phyloP scores from a whole-genome alignment of 2,329 filamentous ascomycete species.

The Colletotrichum paranaense region DNA sequence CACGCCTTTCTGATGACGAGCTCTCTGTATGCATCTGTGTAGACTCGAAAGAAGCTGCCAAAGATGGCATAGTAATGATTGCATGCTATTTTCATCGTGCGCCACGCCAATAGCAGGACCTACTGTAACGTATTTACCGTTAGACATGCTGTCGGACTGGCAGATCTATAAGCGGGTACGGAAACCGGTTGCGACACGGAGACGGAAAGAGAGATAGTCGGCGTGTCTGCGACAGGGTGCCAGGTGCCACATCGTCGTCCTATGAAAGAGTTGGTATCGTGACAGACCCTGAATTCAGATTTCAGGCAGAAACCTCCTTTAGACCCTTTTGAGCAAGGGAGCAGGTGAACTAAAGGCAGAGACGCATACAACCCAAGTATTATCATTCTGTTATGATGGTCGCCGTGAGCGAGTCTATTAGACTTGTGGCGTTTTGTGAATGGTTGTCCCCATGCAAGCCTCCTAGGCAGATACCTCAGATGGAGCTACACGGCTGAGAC shows the following conservation, averaged over 20 bases:
- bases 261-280: no score
- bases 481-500: neutral
- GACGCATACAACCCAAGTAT: neutral
- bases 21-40: neutral
- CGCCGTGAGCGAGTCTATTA: neutral
- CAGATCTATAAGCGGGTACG: neutral
- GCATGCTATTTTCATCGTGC: neutral
- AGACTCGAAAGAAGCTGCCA: neutral
- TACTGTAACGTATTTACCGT: neutral
- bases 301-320: neutral
- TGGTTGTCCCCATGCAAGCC: neutral
- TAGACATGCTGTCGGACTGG: neutral
- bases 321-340: neutral
- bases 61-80: neutral
- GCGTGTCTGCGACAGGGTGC: neutral
- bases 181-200: neutral
- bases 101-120: neutral
- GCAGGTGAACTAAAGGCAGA: neutral
- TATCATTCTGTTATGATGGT: neutral
- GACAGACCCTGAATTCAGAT: neutral
- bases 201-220: neutral
- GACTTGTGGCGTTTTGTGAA: neutral
- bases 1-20: neutral
- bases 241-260: neutral
- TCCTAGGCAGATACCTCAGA: conserved; percentile 10